A percentile compares a stretch with the other conserved stretches of the same genome.
These are phyloP conservation scores for Suhomyces taliae DNA, from an alignment of 1,139 yeast species.

Conservation along the genomic window DNA sequence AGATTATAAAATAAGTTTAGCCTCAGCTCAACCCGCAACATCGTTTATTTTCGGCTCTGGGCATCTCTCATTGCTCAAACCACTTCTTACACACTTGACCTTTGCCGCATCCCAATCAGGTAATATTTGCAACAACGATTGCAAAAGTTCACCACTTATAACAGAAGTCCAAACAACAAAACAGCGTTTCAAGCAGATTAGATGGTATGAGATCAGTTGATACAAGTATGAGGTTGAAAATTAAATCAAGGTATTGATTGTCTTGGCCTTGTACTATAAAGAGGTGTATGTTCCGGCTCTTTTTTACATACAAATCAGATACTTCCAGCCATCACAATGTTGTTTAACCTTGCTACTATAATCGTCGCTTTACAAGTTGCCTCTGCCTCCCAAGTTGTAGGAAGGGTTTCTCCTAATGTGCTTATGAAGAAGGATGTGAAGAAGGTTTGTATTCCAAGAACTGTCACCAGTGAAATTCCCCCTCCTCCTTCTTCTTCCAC, in stretches of 20 bases:
- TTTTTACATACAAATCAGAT: not conserved
- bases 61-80: too few species aligned
- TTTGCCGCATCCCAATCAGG: constrained; percentile 1
- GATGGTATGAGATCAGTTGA: not conserved
- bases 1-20: too few species aligned
- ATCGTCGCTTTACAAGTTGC: not conserved
- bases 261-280: too few species aligned
- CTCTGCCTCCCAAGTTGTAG: not conserved
- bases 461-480: not conserved
- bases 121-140: constrained; percentile 1
- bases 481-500: not conserved
- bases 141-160: not conserved
- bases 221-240: not conserved
- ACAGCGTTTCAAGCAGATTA: not conserved
- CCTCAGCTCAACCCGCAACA: not conserved
- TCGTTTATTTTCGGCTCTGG: not conserved
- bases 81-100: not conserved
- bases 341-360: not conserved
- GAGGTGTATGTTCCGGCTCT: too few species aligned
- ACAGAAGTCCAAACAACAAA: not conserved
- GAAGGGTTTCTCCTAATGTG: not conserved
- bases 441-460: not conserved
- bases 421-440: not conserved
- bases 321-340: not conserved
- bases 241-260: too few species aligned